phyloP scores from a whole-genome alignment of 495 filamentous ascomycete species.

The Endocarpon pusillum region DNA sequence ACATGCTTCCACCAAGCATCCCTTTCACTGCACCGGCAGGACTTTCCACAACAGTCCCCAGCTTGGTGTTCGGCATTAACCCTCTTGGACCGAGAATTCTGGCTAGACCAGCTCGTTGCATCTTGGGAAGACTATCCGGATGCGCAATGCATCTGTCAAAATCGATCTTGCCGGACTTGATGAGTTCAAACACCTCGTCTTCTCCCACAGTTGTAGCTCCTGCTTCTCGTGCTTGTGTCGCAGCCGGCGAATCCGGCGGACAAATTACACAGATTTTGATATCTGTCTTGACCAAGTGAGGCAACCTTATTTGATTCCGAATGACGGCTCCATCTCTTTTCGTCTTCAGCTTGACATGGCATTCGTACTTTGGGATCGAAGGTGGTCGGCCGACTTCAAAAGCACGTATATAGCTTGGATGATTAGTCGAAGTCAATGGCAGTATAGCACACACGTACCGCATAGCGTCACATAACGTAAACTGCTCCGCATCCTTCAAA shows the following conservation, averaged over 20 bases:
- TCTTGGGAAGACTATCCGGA: slow-evolving; percentile 46
- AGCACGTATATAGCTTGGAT: slow-evolving; percentile 65
- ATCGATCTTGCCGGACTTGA: slow-evolving; percentile 55
- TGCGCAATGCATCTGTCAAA: slow-evolving; percentile 89
- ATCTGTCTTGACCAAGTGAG: slow-evolving; percentile 74
- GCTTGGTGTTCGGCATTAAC: slow-evolving; percentile 80
- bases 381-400: slow-evolving; percentile 75
- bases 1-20: slow-evolving; percentile 68
- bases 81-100: slow-evolving; percentile 73
- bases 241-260: slow-evolving; percentile 51
- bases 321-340: slow-evolving; percentile 68
- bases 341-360: slow-evolving; percentile 62
- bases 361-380: slow-evolving; percentile 63
- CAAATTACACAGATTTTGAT: slow-evolving; percentile 77
- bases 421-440: slow-evolving; percentile 2
- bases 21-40: slow-evolving; percentile 51
- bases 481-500: slow-evolving; percentile 46
- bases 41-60: slow-evolving; percentile 72
- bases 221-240: slow-evolving; percentile 48
- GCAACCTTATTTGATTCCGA: slow-evolving; percentile 72
- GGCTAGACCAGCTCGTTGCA: slow-evolving; percentile 64
- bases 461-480: slow-evolving; percentile 81
- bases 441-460: slow-evolving; percentile 34
- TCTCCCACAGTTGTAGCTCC: slow-evolving; percentile 76
- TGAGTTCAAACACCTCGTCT: slow-evolving; percentile 62